Evolutionary conservation across 805 yeast genomes (phyloP).

Genomic region (Zygotorulaspora florentina): DNA sequence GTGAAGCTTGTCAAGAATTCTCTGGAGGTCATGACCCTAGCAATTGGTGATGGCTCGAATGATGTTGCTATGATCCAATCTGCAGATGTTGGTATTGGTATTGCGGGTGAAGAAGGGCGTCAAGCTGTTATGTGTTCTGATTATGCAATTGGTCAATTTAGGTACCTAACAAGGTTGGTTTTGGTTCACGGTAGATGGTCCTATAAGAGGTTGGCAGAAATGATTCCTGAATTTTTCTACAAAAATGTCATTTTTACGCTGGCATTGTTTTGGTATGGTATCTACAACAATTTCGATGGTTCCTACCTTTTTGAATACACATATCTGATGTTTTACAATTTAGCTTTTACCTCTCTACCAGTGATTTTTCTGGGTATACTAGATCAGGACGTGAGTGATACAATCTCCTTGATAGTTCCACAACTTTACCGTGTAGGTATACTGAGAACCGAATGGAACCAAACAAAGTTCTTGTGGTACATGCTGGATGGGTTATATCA

Average conservation of each 20-base stretch:
- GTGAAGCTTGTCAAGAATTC: conserved; percentile 71
- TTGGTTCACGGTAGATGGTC: conserved; percentile 87
- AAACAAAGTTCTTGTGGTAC: conserved; percentile 63
- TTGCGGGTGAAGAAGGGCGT: conserved; percentile 88
- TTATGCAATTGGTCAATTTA: conserved; percentile 80
- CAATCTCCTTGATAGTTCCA: conserved; percentile 67
- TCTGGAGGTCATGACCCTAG: conserved; percentile 76
- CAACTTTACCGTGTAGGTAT: conserved; percentile 73
- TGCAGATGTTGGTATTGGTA: conserved; percentile 84
- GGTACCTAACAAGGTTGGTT: conserved; percentile 61
- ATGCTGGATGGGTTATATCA: conserved; percentile 78
- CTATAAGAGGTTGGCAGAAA: conserved; percentile 73
- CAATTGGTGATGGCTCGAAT: conserved; percentile 86
- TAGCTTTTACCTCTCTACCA: conserved; percentile 80
- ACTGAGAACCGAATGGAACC: conserved; percentile 65
- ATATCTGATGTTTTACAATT: conserved; percentile 71
- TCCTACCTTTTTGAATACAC: conserved; percentile 75
- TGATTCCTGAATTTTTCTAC: conserved; percentile 78
- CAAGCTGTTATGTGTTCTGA: conserved; percentile 88
- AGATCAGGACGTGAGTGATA: conserved; percentile 75
- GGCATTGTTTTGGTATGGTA: conserved; percentile 77
- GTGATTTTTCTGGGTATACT: conserved; percentile 72
- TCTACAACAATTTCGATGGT: conserved; percentile 72
- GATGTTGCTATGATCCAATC: conserved; percentile 91
- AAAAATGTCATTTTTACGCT: conserved; percentile 73